Evolutionary conservation across 2,329 filamentous ascomycete species (phyloP), one percentile per base, ranked within the genome.

Genomic region (Xylariaceae sp.): DNA sequence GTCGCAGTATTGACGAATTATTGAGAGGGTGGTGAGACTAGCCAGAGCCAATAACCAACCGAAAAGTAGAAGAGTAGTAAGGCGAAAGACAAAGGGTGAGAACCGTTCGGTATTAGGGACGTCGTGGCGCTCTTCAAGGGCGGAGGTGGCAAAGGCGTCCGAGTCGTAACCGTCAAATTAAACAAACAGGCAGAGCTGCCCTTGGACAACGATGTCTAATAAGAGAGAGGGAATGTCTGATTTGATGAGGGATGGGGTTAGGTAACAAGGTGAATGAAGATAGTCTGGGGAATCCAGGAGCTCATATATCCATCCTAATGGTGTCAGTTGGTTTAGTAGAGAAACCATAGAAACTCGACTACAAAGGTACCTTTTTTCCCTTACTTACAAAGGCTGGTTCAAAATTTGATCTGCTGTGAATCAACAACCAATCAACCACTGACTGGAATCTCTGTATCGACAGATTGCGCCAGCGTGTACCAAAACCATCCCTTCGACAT

Each of bases 61-160:
- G 21, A 32, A 34, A 36, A 33, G 33, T 24, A 40, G 37, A 40
- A 45, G 40, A 40, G n/a, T n/a, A 19, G 36, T 12, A 34, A 34
- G 28, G 34, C 13, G 9, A 13, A 13, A 28, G n/a, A 13, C 26
- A 5, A 18, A 21, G 9, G 41, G 33, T 43, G 43, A 47, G 49
- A 53, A 46, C 48, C 46, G 48, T 48, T 45, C 53, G 45, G 52
- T 50, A 45, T 44, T 40, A 43, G 41, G 40, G 46, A 49, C 13
- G 39, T 57, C 53, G 54, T 57, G 51, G 55, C 51, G 45, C 45
- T 47, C 40, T 43, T 44, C 36, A 45, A 23, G 41, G 40, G 42
- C n/a, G 31, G 34, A 35, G 27, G 32, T 49, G 48, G 49, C 44
- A 43, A 46, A 46, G 50, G 46, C 47, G 50, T 49, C 45, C 7